Conservation (phyloP, 192 early-diverging fungal genomes). For the Chytriomyces hyalinus region DNA sequence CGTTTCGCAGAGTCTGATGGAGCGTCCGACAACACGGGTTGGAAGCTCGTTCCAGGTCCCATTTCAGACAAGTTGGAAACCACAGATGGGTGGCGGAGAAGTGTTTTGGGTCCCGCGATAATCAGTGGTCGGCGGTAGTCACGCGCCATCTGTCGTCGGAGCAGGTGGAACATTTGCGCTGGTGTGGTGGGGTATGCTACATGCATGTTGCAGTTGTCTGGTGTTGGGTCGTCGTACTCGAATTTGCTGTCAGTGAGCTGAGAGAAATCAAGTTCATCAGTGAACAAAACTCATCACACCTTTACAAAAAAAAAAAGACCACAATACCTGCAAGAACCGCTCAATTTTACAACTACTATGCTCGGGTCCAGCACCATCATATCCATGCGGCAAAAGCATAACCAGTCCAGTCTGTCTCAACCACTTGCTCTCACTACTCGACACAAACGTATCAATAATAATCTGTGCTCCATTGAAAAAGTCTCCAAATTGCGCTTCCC, state of each 20-base stretch:
- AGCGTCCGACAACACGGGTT: conserved; percentile 68
- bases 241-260: conserved; percentile 80
- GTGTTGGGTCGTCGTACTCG: conserved; percentile 56
- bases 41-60: conserved; percentile 82
- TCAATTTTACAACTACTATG: conserved; percentile 91
- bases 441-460: conserved; percentile 90
- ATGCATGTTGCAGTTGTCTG: conserved; percentile 90
- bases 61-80: conserved; percentile 82
- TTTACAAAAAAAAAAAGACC: no score
- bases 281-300: no score
- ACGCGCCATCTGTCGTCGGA: conserved; percentile 90
- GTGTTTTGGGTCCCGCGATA: conserved; percentile 65
- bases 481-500: conserved; percentile 96
- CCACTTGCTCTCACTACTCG: conserved; percentile 94
- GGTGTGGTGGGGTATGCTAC: conserved; percentile 89
- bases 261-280: no score
- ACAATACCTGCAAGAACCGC: conserved; percentile 85
- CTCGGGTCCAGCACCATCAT: conserved; percentile 95
- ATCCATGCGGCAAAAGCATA: conserved; percentile 94
- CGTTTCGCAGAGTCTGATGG: conserved; percentile 52
- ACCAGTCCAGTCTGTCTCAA: conserved; percentile 88
- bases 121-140: conserved; percentile 95
- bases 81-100: conserved; percentile 58
- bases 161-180: conserved; percentile 93
- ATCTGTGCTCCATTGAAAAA: conserved; percentile 91